Evolutionary conservation across 192 early-diverging fungal genomes (phyloP), one percentile per base, ranked within the genome.

Genomic region (Coemansia sp.): DNA sequence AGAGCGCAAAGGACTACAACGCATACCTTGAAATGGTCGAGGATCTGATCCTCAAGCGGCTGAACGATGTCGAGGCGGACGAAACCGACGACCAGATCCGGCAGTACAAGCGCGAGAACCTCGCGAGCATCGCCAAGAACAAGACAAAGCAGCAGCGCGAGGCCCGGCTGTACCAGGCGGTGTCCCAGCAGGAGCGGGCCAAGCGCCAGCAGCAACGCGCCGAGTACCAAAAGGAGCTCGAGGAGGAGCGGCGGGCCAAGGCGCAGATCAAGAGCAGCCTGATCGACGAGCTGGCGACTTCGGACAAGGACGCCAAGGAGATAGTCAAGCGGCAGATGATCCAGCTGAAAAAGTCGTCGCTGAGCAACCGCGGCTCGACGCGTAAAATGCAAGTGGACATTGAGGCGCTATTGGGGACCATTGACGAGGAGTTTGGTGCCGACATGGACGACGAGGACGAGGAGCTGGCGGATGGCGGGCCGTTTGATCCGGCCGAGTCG

Each of bases 21-120:
- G 88, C 95, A 59, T 96, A 93, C 54, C 53, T 96, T 31, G 95
- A 98, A 60, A 88, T 87, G 59, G 84, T 94, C 0, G 92, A 96
- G 64, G 86, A 93, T 20, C 74, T 67, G 22, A 67, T 60, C 1
- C 87, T 93, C 58, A 94, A 90, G 57, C 78, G 92, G 1, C 83
- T 90, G 25, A 85, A 94, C 62, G 87, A 88, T 35, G 85, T 90
- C n/a, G 86, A 97, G 70, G 81, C 93, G 2, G 80, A 85, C 39
- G 85, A 89, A 44, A 89, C 89, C 19, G 84, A 92, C 29, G 84
- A 79, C 25, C 68, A 80, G 26, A 93, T 97, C 31, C 79, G 86
- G 53, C 70, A 72, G 49, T 94, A 87, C 65, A 82, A 84, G 17
- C 70, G 75, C 10, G 91, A 93, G 49, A 91, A 97, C 62, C 81